phyloP scores from a whole-genome alignment of 2,329 filamentous ascomycete genomes.

The Emergomyces orientalis region DNA sequence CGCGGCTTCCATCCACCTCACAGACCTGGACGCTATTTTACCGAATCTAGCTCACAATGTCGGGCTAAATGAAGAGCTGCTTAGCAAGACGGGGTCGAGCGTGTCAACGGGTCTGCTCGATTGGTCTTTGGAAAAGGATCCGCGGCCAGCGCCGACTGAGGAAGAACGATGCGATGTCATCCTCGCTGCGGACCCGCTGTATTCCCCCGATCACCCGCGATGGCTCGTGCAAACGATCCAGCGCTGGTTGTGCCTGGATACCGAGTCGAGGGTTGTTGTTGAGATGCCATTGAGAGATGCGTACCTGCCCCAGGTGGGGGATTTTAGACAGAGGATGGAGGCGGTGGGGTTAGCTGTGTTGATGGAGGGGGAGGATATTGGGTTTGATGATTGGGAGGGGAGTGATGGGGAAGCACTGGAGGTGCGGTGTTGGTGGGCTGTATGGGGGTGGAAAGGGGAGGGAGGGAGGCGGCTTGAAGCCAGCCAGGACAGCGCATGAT shows the following conservation, averaged over 20 bases:
- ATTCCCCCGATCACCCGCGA: conserved; percentile 70
- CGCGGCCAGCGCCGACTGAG: conserved; percentile 18
- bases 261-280: conserved; percentile 58
- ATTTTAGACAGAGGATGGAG: conserved; percentile 55
- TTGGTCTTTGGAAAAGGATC: conserved; percentile 46
- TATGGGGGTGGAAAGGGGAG: conserved; percentile 34
- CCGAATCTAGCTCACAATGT: conserved; percentile 71
- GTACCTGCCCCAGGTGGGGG: conserved; percentile 52
- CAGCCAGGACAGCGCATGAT: neutral
- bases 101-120: conserved; percentile 60
- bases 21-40: conserved; percentile 76
- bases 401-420: conserved; percentile 34
- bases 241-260: conserved; percentile 52
- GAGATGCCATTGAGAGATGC: conserved; percentile 72
- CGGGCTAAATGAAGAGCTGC: conserved; percentile 49
- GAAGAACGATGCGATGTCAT: conserved; percentile 52
- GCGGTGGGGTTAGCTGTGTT: conserved; percentile 45
- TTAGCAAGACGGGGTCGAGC: conserved; percentile 48
- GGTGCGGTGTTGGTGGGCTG: conserved; percentile 41
- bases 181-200: conserved; percentile 77
- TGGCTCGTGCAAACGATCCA: conserved; percentile 63
- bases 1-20: conserved; percentile 57
- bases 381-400: conserved; percentile 41
- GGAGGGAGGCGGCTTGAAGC: neutral
- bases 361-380: conserved; percentile 40